Evolutionary conservation across 164 flowering plant species (phyloP).

Genomic region (Umbilicus rupestris): DNA sequence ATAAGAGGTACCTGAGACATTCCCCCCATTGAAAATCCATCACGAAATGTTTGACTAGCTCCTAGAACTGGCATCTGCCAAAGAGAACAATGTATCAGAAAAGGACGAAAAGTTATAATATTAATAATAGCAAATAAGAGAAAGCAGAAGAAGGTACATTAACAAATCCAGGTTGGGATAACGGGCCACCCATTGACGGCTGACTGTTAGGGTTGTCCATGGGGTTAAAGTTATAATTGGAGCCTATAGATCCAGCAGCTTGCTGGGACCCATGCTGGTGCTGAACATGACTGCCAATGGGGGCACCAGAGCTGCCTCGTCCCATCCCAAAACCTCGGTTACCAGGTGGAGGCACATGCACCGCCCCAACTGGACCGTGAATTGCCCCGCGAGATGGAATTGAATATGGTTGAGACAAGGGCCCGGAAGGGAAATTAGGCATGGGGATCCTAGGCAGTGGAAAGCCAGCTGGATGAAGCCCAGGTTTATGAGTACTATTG

Average conservation of each 20-base stretch:
- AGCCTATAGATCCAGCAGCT: constrained; percentile 53
- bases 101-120: too few relatives aligned
- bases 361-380: constrained; percentile 98
- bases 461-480: constrained; percentile 70
- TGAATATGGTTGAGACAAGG: constrained; percentile 90
- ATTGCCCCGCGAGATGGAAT: constrained; percentile 93
- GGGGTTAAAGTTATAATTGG: constrained; percentile 66
- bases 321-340: constrained; percentile 96
- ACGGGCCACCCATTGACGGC: constrained; percentile 79
- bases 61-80: too few relatives aligned
- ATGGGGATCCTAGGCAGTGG: constrained; percentile 80
- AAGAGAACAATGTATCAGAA: too few relatives aligned
- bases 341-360: constrained; percentile 85
- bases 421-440: constrained; percentile 81
- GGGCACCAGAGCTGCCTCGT: constrained; percentile 83
- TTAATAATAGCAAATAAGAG: neutral
- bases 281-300: constrained; percentile 85
- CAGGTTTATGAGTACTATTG: constrained; percentile 84
- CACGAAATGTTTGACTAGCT: too few relatives aligned
- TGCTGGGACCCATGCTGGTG: constrained; percentile 90
- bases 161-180: constrained; percentile 87
- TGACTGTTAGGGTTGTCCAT: constrained; percentile 81
- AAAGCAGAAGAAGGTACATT: constrained; percentile 49
- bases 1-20: too few relatives aligned
- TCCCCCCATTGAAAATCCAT: too few relatives aligned